A percentile compares a stretch with the other conserved stretches of the same genome.
Conservation (phyloP, 2,329 filamentous ascomycete genomes). For the Chaetomium sp. region DNA sequence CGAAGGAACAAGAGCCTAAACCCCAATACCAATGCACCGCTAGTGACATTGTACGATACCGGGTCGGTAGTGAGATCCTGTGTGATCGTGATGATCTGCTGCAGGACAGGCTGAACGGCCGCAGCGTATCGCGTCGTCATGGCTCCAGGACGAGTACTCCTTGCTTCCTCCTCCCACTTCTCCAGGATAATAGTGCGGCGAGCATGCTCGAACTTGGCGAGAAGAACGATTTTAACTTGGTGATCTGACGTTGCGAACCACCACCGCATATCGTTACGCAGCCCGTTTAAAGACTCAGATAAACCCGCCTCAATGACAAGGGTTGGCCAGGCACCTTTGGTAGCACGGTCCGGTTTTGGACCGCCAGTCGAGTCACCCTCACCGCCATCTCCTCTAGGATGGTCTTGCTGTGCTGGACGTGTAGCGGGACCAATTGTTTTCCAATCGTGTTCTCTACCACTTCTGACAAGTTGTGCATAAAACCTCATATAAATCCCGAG, state of each 20-base stretch:
- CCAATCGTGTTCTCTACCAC: not conserved
- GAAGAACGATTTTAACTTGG: conserved; percentile 19
- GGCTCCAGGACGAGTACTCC: conserved; percentile 11
- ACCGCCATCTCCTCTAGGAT: not conserved
- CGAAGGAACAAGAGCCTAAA: conserved; percentile 15
- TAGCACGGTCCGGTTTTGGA: conserved; percentile 3
- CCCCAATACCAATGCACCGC: conserved; percentile 12
- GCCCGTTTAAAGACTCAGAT: conserved; percentile 7
- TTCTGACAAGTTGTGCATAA: not conserved
- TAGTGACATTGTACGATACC: conserved; percentile 12
- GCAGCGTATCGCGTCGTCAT: conserved; percentile 10
- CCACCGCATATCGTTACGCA: not conserved
- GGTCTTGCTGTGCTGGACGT: not conserved
- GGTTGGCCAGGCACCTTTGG: conserved; percentile 15
- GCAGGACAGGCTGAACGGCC: conserved; percentile 10
- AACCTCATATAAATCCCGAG: not conserved
- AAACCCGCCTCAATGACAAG: conserved; percentile 14
- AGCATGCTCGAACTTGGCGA: conserved; percentile 11
- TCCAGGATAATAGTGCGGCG: conserved; percentile 9
- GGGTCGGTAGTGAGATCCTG: conserved; percentile 10
- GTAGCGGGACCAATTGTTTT: not conserved
- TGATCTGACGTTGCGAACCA: conserved; percentile 10
- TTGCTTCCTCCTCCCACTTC: conserved; percentile 17
- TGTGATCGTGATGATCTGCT: conserved; percentile 14
- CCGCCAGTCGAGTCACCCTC: conserved; percentile 9